A percentile compares a stretch with the other conserved stretches of the same genome.
phyloP scores from a whole-genome alignment of 805 yeast genomes.

The Dipodascus albidus region DNA sequence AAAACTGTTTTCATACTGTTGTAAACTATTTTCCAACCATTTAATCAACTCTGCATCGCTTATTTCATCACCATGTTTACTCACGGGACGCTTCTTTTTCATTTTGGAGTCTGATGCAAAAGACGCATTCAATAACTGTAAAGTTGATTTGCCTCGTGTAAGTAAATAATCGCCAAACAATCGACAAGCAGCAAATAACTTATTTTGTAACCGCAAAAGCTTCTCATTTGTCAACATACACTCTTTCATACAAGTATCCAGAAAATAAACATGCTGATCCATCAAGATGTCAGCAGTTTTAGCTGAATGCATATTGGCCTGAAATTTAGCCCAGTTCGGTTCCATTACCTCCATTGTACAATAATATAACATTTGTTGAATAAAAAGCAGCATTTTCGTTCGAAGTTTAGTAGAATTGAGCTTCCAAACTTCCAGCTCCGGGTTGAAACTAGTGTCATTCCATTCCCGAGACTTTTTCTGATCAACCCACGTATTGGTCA shows the following conservation, averaged over 20 bases:
- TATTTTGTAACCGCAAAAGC: constrained; percentile 33
- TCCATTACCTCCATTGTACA: constrained; percentile 50
- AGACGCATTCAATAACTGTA: constrained; percentile 21
- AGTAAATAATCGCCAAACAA: constrained; percentile 19
- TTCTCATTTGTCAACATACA: constrained; percentile 53
- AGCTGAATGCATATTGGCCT: constrained; percentile 18
- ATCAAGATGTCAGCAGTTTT: constrained; percentile 34
- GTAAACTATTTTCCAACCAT: constrained; percentile 20
- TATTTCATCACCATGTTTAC: constrained; percentile 14
- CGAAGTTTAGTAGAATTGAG: constrained; percentile 23
- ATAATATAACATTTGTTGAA: constrained; percentile 44
- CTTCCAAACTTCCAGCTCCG: constrained; percentile 38
- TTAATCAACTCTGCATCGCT: constrained; percentile 16
- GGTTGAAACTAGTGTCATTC: constrained; percentile 39
- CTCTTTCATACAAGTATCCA: constrained; percentile 54
- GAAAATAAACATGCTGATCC: constrained; percentile 39
- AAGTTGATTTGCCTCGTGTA: constrained; percentile 11
- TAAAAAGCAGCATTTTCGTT: constrained; percentile 42
- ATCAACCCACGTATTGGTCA: constrained; percentile 64
- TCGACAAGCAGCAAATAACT: constrained; percentile 30
- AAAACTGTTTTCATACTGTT: constrained; percentile 27
- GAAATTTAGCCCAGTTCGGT: constrained; percentile 36
- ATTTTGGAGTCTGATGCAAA: constrained; percentile 8
- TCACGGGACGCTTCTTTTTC: constrained; percentile 9
- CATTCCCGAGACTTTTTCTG: constrained; percentile 55